phyloP scores from a whole-genome alignment of 169 alveolate genomes.

The Babesia gibsoni region DNA sequence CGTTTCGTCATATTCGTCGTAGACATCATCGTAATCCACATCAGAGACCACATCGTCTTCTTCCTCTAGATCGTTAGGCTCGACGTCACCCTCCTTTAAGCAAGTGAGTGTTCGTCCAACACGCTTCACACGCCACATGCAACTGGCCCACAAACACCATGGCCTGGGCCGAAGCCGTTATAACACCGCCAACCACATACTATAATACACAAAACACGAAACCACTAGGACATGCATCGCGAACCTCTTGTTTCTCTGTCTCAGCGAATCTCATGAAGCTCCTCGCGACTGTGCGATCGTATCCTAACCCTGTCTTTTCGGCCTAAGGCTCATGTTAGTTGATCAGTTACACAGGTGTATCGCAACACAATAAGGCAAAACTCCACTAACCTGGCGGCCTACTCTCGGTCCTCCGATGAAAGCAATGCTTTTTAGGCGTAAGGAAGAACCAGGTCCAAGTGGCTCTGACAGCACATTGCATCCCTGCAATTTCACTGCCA shows the following conservation, averaged over 20 bases:
- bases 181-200: not conserved
- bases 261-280: constrained; percentile 2
- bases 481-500: constrained; percentile 5
- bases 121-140: constrained; percentile 25
- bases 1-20: constrained; percentile 12
- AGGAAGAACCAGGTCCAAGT: not conserved
- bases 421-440: not conserved
- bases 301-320: not conserved
- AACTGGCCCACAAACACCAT: constrained; percentile 28
- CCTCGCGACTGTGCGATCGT: not conserved
- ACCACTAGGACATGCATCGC: constrained; percentile 11
- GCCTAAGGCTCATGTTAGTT: too few species aligned
- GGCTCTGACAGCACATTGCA: not conserved
- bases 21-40: constrained; percentile 31
- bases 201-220: not conserved
- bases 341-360: too few species aligned
- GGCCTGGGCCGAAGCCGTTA: not conserved
- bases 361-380: too few species aligned
- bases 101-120: constrained; percentile 40
- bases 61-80: not conserved
- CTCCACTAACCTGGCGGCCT: constrained; percentile 9
- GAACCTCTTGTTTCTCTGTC: constrained; percentile 35
- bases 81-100: constrained; percentile 9
- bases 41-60: not conserved
- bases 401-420: constrained; percentile 6